These are phyloP conservation scores for Angophora floribunda DNA, from an alignment of 345 rosid species.

Conservation along the genomic window DNA sequence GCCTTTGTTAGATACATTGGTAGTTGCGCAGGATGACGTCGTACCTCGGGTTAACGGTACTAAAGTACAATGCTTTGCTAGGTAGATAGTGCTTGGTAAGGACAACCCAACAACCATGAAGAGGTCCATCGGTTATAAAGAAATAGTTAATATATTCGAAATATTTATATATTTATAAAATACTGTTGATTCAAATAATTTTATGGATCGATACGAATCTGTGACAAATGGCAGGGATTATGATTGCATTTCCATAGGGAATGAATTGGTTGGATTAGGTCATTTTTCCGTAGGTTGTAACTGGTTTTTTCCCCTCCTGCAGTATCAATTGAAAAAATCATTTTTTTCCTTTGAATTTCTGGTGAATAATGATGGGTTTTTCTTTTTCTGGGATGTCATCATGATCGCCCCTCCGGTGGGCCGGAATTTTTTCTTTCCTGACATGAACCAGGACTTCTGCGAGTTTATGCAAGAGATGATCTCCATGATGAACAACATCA, in stretches of 20 bases:
- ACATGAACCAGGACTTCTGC: constrained; percentile 51
- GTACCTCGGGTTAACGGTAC: fast-evolving
- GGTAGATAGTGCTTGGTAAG: background rate
- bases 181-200: too few species aligned
- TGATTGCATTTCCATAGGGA: too few species aligned
- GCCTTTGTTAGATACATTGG: background rate
- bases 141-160: too few species aligned
- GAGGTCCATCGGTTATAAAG: background rate
- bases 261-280: too few species aligned
- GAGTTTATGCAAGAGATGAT: constrained; percentile 93
- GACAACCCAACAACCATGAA: background rate
- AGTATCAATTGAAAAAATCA: background rate
- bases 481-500: constrained; percentile 77
- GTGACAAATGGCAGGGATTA: too few species aligned
- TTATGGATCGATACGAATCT: too few species aligned
- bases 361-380: background rate
- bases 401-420: background rate
- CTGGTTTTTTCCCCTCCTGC: background rate
- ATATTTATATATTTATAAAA: too few species aligned
- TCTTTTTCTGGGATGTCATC: background rate
- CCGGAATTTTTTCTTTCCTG: background rate
- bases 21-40: background rate
- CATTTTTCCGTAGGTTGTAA: too few species aligned
- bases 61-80: background rate
- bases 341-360: background rate